A percentile compares a stretch with the other conserved stretches of the same genome.
Evolutionary conservation across 169 alveolate genomes (phyloP).

Genomic region (Neospora caninum): DNA sequence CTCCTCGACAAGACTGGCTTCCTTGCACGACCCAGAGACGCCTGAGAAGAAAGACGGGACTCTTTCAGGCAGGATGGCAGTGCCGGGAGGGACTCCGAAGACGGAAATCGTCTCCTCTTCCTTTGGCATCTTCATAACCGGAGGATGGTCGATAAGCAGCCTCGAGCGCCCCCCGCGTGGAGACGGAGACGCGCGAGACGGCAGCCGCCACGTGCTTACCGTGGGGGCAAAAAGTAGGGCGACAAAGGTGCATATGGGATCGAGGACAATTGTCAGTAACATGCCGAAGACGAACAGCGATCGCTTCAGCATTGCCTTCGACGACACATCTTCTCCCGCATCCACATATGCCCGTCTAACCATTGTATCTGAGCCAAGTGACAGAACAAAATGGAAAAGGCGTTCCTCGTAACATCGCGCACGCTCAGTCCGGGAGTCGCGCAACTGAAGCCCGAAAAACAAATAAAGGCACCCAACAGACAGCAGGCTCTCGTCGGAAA

Average conservation of each 20-base stretch:
- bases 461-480: background rate
- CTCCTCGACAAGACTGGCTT: too few species aligned
- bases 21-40: too few species aligned
- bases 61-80: too few species aligned
- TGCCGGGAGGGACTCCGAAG: too few species aligned
- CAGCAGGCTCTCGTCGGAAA: background rate
- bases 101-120: too few species aligned
- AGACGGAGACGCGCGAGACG: background rate
- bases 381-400: background rate
- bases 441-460: background rate
- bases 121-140: too few species aligned
- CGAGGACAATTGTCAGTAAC: conserved; percentile 58
- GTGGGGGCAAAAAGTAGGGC: conserved; percentile 70
- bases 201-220: conserved; percentile 13
- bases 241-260: conserved; percentile 52
- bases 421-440: too few species aligned
- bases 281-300: conserved; percentile 61
- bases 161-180: background rate
- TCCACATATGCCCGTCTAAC: conserved; percentile 52
- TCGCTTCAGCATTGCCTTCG: conserved; percentile 25
- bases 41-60: too few species aligned
- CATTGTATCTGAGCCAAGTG: conserved; percentile 58
- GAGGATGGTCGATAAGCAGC: background rate
- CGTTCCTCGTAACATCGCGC: too few species aligned
- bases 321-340: conserved; percentile 37